These are phyloP conservation scores for Usnea hakonensis DNA, from an alignment of 495 filamentous ascomycete species.

Conservation along the genomic window DNA sequence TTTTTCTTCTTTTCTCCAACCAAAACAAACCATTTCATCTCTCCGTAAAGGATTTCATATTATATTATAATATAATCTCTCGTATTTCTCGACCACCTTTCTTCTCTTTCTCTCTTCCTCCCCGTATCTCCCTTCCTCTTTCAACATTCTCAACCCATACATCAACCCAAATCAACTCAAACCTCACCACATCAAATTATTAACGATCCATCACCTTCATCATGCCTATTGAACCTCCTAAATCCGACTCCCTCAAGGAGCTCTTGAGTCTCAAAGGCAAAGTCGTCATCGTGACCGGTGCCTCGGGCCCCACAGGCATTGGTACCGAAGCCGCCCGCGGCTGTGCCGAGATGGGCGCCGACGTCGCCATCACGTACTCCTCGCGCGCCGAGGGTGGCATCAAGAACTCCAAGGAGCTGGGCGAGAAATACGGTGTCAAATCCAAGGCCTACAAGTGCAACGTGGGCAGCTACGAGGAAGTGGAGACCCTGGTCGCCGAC, in stretches of 20 bases:
- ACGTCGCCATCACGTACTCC: slow-evolving; percentile 60
- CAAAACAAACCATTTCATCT: neutral
- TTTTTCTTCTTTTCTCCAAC: neutral
- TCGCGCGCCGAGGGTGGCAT: slow-evolving; percentile 33
- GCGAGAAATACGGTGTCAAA: slow-evolving; percentile 46
- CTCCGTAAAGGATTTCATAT: too few species aligned
- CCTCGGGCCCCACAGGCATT: slow-evolving; percentile 61
- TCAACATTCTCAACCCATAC: neutral
- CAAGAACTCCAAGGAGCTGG: slow-evolving; percentile 24
- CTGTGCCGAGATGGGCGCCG: slow-evolving; percentile 64
- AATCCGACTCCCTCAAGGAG: slow-evolving; percentile 51
- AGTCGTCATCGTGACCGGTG: slow-evolving; percentile 63
- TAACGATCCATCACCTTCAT: neutral
- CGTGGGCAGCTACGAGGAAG: slow-evolving; percentile 20
- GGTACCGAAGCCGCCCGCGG: slow-evolving; percentile 67
- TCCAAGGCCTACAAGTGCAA: slow-evolving; percentile 54
- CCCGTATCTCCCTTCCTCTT: neutral
- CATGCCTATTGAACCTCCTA: slow-evolving; percentile 53
- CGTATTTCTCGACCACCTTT: too few species aligned
- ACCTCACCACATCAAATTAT: neutral
- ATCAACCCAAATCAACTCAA: neutral
- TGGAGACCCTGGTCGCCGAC: slow-evolving; percentile 27
- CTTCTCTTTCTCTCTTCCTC: too few species aligned
- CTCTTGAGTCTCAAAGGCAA: slow-evolving; percentile 68
- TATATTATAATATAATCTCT: too few species aligned